These are phyloP conservation scores for Alternaria dauci DNA, from an alignment of 2,329 filamentous ascomycete species.

Conservation along the genomic window DNA sequence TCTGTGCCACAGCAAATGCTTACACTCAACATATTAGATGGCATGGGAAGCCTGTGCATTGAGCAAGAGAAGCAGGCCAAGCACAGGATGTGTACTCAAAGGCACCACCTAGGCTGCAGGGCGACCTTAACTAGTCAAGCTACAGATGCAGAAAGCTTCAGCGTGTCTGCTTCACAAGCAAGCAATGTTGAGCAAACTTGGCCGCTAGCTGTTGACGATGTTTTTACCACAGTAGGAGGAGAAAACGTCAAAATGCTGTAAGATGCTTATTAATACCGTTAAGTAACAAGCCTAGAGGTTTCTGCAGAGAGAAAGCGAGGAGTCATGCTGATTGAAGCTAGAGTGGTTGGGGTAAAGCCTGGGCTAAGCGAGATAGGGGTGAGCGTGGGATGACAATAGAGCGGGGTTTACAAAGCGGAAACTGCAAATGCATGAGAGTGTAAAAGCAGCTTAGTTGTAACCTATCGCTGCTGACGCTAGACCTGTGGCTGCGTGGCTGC, in stretches of 20 bases:
- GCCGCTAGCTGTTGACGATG: too few species aligned
- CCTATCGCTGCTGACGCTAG: background rate
- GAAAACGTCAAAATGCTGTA: background rate
- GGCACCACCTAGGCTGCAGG: too few species aligned
- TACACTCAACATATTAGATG: conserved; percentile 8
- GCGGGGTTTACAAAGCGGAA: background rate
- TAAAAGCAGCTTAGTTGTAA: conserved; percentile 1
- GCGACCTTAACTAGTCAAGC: too few species aligned
- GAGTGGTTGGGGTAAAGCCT: conserved; percentile 4
- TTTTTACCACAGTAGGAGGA: too few species aligned
- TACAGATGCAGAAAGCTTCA: too few species aligned
- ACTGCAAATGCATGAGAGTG: conserved; percentile 4
- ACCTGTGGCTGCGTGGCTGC: background rate
- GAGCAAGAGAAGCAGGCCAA: too few species aligned
- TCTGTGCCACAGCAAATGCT: conserved; percentile 11
- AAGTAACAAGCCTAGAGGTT: background rate
- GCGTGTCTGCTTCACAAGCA: too few species aligned
- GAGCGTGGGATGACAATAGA: conserved; percentile 3
- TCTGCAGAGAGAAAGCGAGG: background rate
- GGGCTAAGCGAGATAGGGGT: conserved; percentile 14
- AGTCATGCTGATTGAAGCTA: background rate
- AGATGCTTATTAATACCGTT: background rate
- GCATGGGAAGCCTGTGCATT: too few species aligned
- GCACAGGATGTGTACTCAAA: too few species aligned
- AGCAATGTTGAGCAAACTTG: too few species aligned